Evolutionary conservation across 164 flowering plant species (phyloP).

Genomic region (Annona squamosa): DNA sequence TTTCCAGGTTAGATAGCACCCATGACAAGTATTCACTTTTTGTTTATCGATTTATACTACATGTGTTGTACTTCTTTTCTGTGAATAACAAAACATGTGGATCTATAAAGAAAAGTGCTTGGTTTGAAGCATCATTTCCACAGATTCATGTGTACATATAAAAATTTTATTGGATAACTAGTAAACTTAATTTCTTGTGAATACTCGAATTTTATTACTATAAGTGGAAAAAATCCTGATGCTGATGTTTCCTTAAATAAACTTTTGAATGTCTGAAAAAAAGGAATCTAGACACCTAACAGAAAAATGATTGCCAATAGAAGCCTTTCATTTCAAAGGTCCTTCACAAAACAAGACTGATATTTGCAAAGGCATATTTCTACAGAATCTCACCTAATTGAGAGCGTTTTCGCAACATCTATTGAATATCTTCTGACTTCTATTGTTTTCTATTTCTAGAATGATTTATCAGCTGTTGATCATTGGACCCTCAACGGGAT

Average conservation of each 20-base stretch:
- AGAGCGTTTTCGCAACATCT: neutral
- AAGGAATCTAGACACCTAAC: neutral
- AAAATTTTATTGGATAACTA: neutral
- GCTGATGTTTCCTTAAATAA: neutral
- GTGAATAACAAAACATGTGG: neutral
- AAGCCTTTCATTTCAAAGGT: neutral
- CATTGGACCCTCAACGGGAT: conserved; percentile 22
- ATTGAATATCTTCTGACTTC: neutral
- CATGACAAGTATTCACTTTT: neutral
- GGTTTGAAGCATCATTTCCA: neutral
- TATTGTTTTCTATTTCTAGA: conserved; percentile 8
- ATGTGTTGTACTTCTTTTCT: neutral
- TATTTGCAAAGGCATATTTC: neutral
- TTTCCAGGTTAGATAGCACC: conserved; percentile 8
- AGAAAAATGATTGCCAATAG: neutral
- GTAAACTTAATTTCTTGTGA: neutral
- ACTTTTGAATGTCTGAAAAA: neutral
- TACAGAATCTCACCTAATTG: neutral
- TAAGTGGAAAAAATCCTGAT: neutral
- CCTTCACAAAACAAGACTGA: neutral
- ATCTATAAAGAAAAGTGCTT: neutral
- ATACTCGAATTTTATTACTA: neutral
- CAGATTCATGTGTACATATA: neutral
- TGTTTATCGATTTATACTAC: neutral
- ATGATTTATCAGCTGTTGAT: conserved; percentile 15